These are phyloP conservation scores for Zygoascus sp. DNA, from an alignment of 1,139 yeast genomes.

Conservation along the genomic window DNA sequence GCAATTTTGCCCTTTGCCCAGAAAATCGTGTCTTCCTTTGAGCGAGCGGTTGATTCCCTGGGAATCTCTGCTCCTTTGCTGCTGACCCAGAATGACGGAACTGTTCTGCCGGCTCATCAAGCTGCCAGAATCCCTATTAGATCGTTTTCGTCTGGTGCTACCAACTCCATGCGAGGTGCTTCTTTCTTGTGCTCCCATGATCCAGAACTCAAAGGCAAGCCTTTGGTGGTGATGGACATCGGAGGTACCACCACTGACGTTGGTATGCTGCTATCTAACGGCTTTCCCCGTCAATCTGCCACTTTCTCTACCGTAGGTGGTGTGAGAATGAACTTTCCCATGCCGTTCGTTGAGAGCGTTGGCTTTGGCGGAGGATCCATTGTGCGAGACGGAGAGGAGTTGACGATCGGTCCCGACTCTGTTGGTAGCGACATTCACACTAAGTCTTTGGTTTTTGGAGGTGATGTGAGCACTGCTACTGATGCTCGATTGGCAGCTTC, in stretches of 20 bases:
- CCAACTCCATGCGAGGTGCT: conserved; percentile 47
- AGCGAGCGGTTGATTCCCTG: conserved; percentile 32
- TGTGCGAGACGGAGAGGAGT: conserved; percentile 30
- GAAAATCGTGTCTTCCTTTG: conserved; percentile 37
- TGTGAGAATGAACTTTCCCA: conserved; percentile 42
- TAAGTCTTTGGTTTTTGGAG: conserved; percentile 39
- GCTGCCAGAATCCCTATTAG: conserved; percentile 39
- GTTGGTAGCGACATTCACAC: conserved; percentile 38
- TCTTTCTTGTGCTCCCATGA: conserved; percentile 38
- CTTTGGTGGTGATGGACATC: conserved; percentile 40
- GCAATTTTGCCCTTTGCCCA: conserved; percentile 40
- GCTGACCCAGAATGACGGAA: conserved; percentile 44
- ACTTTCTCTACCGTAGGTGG: conserved; percentile 41
- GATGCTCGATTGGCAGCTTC: conserved; percentile 35
- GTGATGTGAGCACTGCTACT: conserved; percentile 36
- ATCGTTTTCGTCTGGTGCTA: conserved; percentile 45
- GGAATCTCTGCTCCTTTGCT: conserved; percentile 39
- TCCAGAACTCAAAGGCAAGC: conserved; percentile 27
- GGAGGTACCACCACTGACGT: conserved; percentile 48
- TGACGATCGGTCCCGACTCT: conserved; percentile 42
- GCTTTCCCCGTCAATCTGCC: conserved; percentile 41
- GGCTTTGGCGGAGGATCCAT: conserved; percentile 46
- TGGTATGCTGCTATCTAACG: conserved; percentile 39
- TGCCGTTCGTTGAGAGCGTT: conserved; percentile 44
- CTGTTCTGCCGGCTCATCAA: conserved; percentile 37